phyloP scores from a whole-genome alignment of 495 filamentous ascomycete genomes.

The Cercophora sp. region DNA sequence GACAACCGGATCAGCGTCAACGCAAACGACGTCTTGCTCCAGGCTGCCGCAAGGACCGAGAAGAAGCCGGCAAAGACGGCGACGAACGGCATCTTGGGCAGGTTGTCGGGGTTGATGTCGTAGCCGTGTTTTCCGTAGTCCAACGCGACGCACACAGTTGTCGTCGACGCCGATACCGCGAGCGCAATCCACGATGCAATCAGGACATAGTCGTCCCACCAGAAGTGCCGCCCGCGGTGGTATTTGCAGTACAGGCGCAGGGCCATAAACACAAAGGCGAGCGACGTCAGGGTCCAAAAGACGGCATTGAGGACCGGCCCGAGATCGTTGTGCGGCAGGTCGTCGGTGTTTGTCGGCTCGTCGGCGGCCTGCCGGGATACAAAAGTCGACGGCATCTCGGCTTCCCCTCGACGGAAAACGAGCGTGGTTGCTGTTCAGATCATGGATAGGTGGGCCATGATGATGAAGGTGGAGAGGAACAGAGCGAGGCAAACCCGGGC shows the following conservation, averaged over 20 bases:
- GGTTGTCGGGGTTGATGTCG: constrained; percentile 18
- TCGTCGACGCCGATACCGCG: constrained; percentile 15
- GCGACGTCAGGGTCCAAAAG: constrained; percentile 30
- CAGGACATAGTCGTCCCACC: constrained; percentile 33
- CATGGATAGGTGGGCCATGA: too few species aligned
- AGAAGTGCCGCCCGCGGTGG: constrained; percentile 18
- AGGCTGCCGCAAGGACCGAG: constrained; percentile 18
- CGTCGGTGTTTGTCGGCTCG: neutral
- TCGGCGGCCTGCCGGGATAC: too few species aligned
- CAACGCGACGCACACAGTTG: constrained; percentile 19
- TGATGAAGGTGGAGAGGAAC: too few species aligned
- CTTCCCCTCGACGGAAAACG: too few species aligned
- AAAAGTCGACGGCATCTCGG: too few species aligned
- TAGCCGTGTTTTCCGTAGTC: constrained; percentile 23
- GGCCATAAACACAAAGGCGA: constrained; percentile 23
- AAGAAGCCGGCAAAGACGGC: constrained; percentile 23
- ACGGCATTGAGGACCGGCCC: constrained; percentile 30
- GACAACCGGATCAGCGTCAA: constrained; percentile 22
- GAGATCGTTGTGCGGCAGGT: constrained; percentile 16
- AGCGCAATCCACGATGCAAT: constrained; percentile 26
- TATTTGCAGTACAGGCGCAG: constrained; percentile 30
- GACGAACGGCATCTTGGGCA: constrained; percentile 16
- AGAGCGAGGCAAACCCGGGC: too few species aligned
- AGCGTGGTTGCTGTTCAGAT: too few species aligned
- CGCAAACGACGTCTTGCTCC: constrained; percentile 25